A percentile compares a stretch with the other conserved stretches of the same genome.
Conservation (phyloP, 305 asterid species). For the Solanum hybrid region DNA sequence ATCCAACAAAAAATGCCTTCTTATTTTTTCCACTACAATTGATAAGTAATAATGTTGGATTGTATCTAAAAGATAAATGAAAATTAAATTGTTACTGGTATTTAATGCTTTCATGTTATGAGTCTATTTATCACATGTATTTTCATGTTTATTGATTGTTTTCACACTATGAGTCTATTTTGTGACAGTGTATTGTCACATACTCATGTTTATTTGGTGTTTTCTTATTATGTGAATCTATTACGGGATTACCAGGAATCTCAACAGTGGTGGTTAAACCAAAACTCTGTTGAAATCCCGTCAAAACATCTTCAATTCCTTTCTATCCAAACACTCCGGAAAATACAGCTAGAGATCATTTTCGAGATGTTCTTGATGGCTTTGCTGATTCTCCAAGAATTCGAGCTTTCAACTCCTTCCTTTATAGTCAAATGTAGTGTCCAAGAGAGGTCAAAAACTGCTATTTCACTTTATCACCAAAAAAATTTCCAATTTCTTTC, state of each 20-base stretch:
- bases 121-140: not conserved
- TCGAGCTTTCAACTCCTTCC: not conserved
- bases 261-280: not conserved
- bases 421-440: not conserved
- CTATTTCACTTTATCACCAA: not conserved
- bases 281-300: not conserved
- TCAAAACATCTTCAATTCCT: not conserved
- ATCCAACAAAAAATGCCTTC: not conserved
- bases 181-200: not conserved
- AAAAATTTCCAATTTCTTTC: not conserved
- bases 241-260: too few relatives aligned
- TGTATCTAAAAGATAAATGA: not conserved
- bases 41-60: not conserved
- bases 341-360: not conserved
- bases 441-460: not conserved
- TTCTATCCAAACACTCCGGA: not conserved
- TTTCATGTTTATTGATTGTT: not conserved
- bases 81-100: not conserved
- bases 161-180: not conserved
- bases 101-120: not conserved
- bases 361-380: not conserved
- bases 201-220: not conserved
- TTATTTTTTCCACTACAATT: not conserved
- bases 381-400: not conserved
- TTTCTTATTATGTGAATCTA: not conserved